These are phyloP conservation scores for Nitzschia putrida DNA, from an alignment of 108 stramenopile species.

Conservation along the genomic window DNA sequence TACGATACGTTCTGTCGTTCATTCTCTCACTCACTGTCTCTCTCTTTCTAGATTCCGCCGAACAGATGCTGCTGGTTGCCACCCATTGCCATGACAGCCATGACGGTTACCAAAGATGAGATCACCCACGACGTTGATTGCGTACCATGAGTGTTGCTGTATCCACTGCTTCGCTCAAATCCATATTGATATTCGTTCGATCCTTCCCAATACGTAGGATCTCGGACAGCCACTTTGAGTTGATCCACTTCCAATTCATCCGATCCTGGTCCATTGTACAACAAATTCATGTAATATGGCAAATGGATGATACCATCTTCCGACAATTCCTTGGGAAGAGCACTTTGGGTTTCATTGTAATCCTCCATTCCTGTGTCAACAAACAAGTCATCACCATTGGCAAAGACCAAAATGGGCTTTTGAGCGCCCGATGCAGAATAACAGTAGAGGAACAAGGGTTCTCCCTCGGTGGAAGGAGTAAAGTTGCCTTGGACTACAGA, in stretches of 20 bases:
- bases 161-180: not conserved
- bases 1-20: too few relatives aligned
- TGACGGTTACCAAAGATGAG: not conserved
- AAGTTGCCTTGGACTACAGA: conserved; percentile 7
- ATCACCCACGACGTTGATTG: not conserved
- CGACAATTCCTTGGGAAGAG: conserved; percentile 8
- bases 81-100: too few relatives aligned
- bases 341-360: conserved; percentile 10
- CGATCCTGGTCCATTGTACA: conserved; percentile 9
- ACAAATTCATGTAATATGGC: conserved; percentile 11
- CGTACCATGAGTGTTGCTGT: conserved; percentile 10
- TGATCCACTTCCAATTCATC: conserved; percentile 9
- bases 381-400: conserved; percentile 10
- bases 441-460: conserved; percentile 27
- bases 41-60: too few relatives aligned
- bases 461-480: not conserved
- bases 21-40: too few relatives aligned
- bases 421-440: not conserved
- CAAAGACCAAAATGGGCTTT: conserved; percentile 1
- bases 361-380: not conserved
- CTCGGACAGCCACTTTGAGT: conserved; percentile 3
- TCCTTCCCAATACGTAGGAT: conserved; percentile 23
- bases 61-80: too few relatives aligned
- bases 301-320: conserved; percentile 17
- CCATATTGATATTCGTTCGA: conserved; percentile 29